Evolutionary conservation across 371 early-diverging fungal genomes (phyloP).

Genomic region (Chytridiales sp.): DNA sequence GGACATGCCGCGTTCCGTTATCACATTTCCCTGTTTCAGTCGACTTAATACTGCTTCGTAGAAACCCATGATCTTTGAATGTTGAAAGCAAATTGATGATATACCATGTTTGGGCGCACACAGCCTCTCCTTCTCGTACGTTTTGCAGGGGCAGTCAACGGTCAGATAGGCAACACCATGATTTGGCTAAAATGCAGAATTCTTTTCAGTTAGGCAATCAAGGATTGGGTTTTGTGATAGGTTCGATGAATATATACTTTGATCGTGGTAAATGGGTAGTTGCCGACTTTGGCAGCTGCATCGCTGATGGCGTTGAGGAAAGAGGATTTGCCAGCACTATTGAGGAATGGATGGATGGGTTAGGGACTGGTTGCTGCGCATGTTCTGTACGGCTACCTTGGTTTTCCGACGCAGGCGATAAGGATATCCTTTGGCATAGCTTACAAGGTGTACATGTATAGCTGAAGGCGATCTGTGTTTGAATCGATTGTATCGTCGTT

Average conservation of each 20-base stretch:
- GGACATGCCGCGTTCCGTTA: conserved; percentile 66
- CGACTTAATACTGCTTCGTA: background rate
- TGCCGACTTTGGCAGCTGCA: conserved; percentile 80
- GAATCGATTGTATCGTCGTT: no score
- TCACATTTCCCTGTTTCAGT: conserved; percentile 54
- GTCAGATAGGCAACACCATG: conserved; percentile 73
- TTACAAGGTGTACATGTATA: no score
- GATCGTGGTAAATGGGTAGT: conserved; percentile 82
- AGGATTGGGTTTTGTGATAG: no score
- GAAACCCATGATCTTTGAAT: background rate
- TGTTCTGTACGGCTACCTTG: conserved; percentile 47
- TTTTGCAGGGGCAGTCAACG: conserved; percentile 67
- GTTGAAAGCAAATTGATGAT: background rate
- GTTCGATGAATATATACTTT: conserved; percentile 33
- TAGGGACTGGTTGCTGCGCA: background rate
- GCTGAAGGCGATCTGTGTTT: no score
- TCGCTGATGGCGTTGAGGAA: conserved; percentile 63
- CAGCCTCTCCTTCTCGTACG: conserved; percentile 49
- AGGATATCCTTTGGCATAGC: conserved; percentile 53
- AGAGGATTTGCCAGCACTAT: conserved; percentile 42
- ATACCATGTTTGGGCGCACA: conserved; percentile 73
- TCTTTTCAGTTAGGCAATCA: no score
- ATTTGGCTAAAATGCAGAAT: conserved; percentile 69
- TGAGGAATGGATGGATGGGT: background rate
- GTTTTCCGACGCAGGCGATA: conserved; percentile 78